Evolutionary conservation across 179 eudicot genomes (phyloP).

Genomic region (Gypsophila paniculata): DNA sequence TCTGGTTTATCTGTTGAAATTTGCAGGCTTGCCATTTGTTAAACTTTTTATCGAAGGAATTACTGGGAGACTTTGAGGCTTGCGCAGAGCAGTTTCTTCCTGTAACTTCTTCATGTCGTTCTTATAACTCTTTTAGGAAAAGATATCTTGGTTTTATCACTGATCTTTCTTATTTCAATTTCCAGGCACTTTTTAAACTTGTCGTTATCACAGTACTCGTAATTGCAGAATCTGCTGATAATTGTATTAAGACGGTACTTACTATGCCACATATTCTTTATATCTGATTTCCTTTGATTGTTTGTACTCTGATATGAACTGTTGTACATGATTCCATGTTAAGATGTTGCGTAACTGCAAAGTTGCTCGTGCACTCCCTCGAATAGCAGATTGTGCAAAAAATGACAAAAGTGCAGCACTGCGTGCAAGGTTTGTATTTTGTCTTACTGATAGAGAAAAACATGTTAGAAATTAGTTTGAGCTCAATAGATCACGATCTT

Average conservation of each 20-base stretch:
- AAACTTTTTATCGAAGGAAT: constrained; percentile 82
- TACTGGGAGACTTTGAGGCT: constrained; percentile 93
- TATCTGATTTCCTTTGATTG: background rate
- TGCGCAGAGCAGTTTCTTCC: constrained; percentile 95
- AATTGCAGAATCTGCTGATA: constrained; percentile 97
- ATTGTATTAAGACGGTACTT: constrained; percentile 95
- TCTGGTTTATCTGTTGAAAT: constrained; percentile 9
- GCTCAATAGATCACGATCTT: background rate
- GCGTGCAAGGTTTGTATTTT: constrained; percentile 72
- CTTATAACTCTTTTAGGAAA: constrained; percentile 8
- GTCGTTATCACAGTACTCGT: constrained; percentile 99
- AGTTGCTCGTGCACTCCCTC: constrained; percentile 83
- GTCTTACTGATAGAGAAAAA: constrained; percentile 4
- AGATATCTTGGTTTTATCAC: constrained; percentile 24
- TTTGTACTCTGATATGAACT: background rate
- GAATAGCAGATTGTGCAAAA: constrained; percentile 89
- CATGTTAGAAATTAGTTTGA: background rate
- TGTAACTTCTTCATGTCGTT: constrained; percentile 36
- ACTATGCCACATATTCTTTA: background rate
- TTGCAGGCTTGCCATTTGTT: constrained; percentile 84
- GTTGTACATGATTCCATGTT: constrained; percentile 23
- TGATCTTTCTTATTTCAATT: constrained; percentile 26
- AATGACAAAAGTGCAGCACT: constrained; percentile 83
- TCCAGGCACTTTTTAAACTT: constrained; percentile 93
- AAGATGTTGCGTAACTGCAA: constrained; percentile 99